These are phyloP conservation scores for Thecaphora thlaspeos DNA, from an alignment of 1,284 basidiomycete species.

Conservation along the genomic window DNA sequence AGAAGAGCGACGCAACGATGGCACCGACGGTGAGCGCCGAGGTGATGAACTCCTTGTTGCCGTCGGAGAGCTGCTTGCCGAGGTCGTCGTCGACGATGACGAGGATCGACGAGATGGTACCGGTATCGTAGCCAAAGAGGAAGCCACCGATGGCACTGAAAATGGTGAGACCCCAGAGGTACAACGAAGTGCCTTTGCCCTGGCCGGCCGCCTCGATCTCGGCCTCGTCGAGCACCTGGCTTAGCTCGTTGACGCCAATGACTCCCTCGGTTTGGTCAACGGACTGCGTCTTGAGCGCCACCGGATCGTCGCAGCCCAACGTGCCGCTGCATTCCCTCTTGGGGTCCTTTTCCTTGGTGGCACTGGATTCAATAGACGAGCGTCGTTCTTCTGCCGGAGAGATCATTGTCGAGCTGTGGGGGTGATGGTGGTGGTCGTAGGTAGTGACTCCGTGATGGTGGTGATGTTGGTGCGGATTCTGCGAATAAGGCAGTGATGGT, in stretches of 20 bases:
- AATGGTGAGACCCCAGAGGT: conserved; percentile 35
- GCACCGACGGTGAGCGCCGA: conserved; percentile 36
- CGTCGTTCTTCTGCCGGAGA: too few relatives aligned
- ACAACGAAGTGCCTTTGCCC: conserved; percentile 23
- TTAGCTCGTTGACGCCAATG: conserved; percentile 25
- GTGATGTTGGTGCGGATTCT: too few relatives aligned
- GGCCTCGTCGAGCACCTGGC: conserved; percentile 34
- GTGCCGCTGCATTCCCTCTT: too few relatives aligned
- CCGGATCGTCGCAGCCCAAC: too few relatives aligned
- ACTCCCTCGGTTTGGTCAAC: conserved; percentile 27
- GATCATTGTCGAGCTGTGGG: too few relatives aligned
- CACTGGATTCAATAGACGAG: too few relatives aligned
- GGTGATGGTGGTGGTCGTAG: too few relatives aligned
- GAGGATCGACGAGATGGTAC: conserved; percentile 21
- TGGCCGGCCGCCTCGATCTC: conserved; percentile 41
- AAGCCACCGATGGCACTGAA: conserved; percentile 33
- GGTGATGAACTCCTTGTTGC: conserved; percentile 40
- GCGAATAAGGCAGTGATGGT: too few relatives aligned
- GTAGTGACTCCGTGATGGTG: too few relatives aligned
- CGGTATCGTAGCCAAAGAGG: conserved; percentile 41
- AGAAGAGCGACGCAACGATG: conserved; percentile 50
- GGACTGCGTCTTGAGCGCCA: conserved; percentile 20
- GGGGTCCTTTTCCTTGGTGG: too few relatives aligned
- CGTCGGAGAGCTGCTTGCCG: conserved; percentile 23
- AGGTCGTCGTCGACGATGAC: conserved; percentile 31